Conservation (phyloP, 108 stramenopile species). For the Fragilariopsis cylindrus region DNA sequence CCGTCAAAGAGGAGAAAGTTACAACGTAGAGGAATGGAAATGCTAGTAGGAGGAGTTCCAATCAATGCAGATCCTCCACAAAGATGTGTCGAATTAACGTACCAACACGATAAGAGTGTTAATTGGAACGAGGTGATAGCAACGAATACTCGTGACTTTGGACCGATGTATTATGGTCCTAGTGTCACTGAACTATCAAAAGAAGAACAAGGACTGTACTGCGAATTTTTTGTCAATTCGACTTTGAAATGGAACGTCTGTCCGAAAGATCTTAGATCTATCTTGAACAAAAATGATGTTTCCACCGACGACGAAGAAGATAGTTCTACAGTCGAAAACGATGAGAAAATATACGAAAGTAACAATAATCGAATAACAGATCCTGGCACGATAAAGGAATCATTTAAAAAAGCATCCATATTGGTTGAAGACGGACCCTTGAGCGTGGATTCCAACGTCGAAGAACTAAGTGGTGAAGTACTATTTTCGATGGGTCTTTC, state of each 20-base stretch:
- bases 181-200: conserved; percentile 51
- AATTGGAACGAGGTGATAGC: conserved; percentile 61
- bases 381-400: conserved; percentile 5
- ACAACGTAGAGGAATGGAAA: conserved; percentile 88
- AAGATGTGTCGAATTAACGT: conserved; percentile 60
- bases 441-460: background rate
- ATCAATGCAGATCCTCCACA: conserved; percentile 89
- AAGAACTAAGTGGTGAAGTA: conserved; percentile 56
- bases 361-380: too few relatives aligned
- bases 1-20: conserved; percentile 47
- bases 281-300: conserved; percentile 38
- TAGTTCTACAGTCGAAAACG: conserved; percentile 18
- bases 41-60: conserved; percentile 85
- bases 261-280: conserved; percentile 57
- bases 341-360: background rate
- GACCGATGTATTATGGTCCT: conserved; percentile 61
- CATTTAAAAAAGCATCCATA: background rate
- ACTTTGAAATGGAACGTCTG: conserved; percentile 81
- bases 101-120: conserved; percentile 34
- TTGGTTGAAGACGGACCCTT: background rate
- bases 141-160: conserved; percentile 72
- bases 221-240: conserved; percentile 65
- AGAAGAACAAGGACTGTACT: conserved; percentile 53
- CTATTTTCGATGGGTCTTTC: conserved; percentile 68
- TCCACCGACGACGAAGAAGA: background rate